phyloP scores from a whole-genome alignment of 2,329 filamentous ascomycete species.

The Coniochaeta ligniaria region DNA sequence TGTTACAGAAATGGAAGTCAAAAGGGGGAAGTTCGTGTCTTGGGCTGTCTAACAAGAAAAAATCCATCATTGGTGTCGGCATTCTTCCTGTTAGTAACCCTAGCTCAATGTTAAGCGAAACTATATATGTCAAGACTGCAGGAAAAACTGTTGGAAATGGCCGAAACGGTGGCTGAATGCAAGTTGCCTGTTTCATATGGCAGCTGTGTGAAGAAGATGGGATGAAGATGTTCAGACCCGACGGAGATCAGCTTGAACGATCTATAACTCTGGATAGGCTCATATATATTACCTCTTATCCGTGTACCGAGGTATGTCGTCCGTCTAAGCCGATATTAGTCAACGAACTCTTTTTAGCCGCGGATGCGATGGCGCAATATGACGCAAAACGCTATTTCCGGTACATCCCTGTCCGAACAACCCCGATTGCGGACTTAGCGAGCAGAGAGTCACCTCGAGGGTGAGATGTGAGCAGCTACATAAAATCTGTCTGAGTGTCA shows the following conservation, averaged over 20 bases:
- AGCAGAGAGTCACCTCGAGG: neutral
- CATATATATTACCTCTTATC: neutral
- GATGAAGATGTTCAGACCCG: neutral
- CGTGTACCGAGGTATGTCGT: neutral
- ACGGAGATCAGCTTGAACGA: neutral
- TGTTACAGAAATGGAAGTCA: neutral
- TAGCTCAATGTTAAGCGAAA: neutral
- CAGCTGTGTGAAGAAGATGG: neutral
- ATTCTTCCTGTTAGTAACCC: neutral
- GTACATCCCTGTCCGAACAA: neutral
- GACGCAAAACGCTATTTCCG: constrained; percentile 1
- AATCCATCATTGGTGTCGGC: neutral
- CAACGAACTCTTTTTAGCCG: neutral
- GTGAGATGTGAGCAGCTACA: neutral
- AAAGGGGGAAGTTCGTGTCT: neutral
- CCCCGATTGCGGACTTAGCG: neutral
- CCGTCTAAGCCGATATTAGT: neutral
- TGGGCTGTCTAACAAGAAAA: neutral
- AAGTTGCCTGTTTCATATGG: neutral
- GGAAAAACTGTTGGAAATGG: neutral
- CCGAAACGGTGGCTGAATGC: neutral
- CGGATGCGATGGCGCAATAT: constrained; percentile 1
- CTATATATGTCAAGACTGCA: neutral
- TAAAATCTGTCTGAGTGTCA: neutral
- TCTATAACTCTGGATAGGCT: neutral